These are phyloP conservation scores for Botrytis fabae DNA, from an alignment of 2,329 filamentous ascomycete species.

Conservation along the genomic window DNA sequence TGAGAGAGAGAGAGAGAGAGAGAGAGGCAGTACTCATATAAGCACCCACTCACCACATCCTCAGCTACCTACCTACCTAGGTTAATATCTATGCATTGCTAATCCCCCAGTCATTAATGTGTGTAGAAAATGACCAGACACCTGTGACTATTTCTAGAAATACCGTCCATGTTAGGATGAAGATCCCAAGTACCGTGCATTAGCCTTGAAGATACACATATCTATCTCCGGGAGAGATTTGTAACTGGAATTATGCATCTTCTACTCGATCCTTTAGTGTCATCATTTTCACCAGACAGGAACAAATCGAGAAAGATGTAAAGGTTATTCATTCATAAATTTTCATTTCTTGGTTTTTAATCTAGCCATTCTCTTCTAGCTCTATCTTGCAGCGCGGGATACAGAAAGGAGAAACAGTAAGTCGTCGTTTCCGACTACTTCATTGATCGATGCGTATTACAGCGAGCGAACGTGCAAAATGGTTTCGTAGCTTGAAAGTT, in stretches of 20 bases:
- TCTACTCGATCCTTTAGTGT: not conserved
- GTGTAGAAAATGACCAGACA: not conserved
- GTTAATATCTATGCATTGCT: not conserved
- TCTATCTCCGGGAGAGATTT: not conserved
- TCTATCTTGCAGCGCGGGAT: not conserved
- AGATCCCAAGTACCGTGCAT: not conserved
- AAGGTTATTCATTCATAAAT: not conserved
- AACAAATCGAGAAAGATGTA: not conserved
- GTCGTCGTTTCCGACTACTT: not conserved
- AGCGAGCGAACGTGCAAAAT: conserved; percentile 11
- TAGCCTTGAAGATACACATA: not conserved
- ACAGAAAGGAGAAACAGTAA: not conserved
- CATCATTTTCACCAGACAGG: not conserved
- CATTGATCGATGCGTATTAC: not conserved
- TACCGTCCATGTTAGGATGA: not conserved
- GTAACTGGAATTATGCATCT: not conserved
- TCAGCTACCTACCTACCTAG: not conserved
- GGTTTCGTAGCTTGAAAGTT: not conserved
- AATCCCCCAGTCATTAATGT: fast-evolving
- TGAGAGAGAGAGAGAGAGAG: not conserved
- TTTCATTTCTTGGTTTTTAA: not conserved
- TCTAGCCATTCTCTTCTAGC: conserved; percentile 6
- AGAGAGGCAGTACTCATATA: not conserved
- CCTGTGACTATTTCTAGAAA: not conserved
- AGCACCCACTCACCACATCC: not conserved